Evolutionary conservation across 129 eudicot species (phyloP).

Genomic region (Scalesia atractyloides): DNA sequence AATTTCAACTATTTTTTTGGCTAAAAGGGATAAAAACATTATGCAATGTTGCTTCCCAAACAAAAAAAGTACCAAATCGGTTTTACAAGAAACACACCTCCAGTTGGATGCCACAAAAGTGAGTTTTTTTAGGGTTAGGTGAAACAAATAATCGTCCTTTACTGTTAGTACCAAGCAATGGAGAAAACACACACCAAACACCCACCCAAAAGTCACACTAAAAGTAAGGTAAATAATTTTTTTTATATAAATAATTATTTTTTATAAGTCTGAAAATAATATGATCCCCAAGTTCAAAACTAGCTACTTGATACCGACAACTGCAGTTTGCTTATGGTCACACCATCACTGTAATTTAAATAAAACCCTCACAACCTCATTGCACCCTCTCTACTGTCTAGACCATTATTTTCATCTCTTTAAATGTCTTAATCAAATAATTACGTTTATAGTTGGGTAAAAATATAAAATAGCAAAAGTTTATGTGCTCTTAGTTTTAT

Average conservation of each 20-base stretch:
- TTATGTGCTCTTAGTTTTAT: too few species aligned
- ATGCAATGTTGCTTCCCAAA: constrained; percentile 27
- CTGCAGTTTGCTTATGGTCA: too few species aligned
- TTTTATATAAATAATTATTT: not conserved
- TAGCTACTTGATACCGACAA: not conserved
- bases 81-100: constrained; percentile 24
- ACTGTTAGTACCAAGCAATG: constrained; percentile 26
- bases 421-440: not conserved
- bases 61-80: constrained; percentile 26
- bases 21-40: constrained; percentile 17
- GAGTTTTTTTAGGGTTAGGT: constrained; percentile 25
- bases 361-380: too few species aligned
- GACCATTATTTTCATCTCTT: not conserved
- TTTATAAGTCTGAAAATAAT: not conserved
- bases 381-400: too few species aligned
- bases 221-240: not conserved
- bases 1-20: constrained; percentile 19
- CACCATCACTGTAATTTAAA: too few species aligned
- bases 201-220: constrained; percentile 11
- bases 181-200: constrained; percentile 33
- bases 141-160: constrained; percentile 33
- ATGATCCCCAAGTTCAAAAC: not conserved
- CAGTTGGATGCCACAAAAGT: constrained; percentile 31
- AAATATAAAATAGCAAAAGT: not conserved
- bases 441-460: not conserved